Evolutionary conservation across 495 filamentous ascomycete species (phyloP), one percentile per base, ranked within the genome.

Genomic region (Sabuloglossum arenarium): DNA sequence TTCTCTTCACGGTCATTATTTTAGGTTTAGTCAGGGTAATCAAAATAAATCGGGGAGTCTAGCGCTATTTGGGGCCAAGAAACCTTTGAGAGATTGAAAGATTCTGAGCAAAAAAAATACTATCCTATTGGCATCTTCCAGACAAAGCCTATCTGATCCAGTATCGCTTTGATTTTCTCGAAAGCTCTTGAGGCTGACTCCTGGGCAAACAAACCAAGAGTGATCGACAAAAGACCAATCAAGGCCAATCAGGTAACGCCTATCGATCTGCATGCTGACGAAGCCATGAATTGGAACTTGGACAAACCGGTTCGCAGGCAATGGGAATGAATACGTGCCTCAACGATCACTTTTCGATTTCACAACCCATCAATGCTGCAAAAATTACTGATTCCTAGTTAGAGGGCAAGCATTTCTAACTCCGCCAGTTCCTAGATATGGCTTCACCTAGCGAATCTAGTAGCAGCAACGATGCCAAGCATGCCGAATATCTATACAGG

Each of bases 401-500:
- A 43, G 16, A 39, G 14, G 34, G 3, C 34, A 16, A 39, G 16
- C 34, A 39, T 39, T 2, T 9, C 34, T 9, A 12, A 16, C 14
- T 12, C 34, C 34, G 34, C 34, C 16, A 2, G 14, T 21, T 23
- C n/a, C 39, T n/a, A 10, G 12, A 12, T 43, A 19, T 23, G 39
- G 39, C 3, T 23, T 21, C 19, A n/a, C n/a, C n/a, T 21, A n/a
- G 12, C n/a, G 4, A 21, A 4, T 21, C 39, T 10, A 21, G 39
- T 5, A 12, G 6, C 34, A 10, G 9, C 10, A 6, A 37, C 32
- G 30, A 27, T 27, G 39, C 39, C 14, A 42, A 19, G 24, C 53
- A n/a, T 49, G 29, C 3, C 53, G 53, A 30, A 25, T 78, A 79
- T 52, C 60, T 79, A 24, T 66, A 75, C 58, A 72, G 66, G 19